phyloP scores from a whole-genome alignment of 2,329 filamentous ascomycete species.

The Fusarium transvaalense region DNA sequence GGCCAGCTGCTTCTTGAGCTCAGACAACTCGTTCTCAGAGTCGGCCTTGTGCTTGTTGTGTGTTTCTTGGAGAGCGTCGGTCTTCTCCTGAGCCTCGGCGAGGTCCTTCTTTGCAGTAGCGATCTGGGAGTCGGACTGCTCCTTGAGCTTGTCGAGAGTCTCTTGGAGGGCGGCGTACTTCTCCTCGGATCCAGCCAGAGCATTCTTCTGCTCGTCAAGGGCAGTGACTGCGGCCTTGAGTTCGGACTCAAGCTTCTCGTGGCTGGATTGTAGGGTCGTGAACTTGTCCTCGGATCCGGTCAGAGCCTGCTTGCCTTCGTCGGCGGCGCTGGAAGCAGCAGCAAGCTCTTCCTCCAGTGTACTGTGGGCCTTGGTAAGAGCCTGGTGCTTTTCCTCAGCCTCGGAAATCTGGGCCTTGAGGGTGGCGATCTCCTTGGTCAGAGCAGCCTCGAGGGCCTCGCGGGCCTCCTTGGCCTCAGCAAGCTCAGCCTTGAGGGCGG shows the following conservation, averaged over 20 bases:
- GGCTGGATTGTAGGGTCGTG: constrained; percentile 44
- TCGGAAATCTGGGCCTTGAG: constrained; percentile 54
- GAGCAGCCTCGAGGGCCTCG: constrained; percentile 50
- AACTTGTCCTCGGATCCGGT: constrained; percentile 48
- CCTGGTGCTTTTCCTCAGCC: constrained; percentile 50
- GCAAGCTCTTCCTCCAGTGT: constrained; percentile 52
- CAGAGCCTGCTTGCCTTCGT: constrained; percentile 48
- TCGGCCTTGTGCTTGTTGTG: constrained; percentile 50
- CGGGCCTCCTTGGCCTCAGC: constrained; percentile 53
- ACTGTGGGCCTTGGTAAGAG: constrained; percentile 49
- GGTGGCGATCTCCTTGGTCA: constrained; percentile 49
- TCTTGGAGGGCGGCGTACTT: constrained; percentile 47
- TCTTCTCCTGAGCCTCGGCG: constrained; percentile 46
- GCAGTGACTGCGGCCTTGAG: constrained; percentile 46
- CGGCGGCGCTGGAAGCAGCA: constrained; percentile 45
- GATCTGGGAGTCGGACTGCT: constrained; percentile 46
- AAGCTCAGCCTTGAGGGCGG: constrained; percentile 51
- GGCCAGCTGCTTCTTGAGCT: constrained; percentile 50
- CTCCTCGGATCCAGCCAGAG: constrained; percentile 46
- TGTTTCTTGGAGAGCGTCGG: constrained; percentile 44
- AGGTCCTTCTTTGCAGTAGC: constrained; percentile 45
- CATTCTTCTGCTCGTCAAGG: constrained; percentile 49
- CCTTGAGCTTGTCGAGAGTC: constrained; percentile 46
- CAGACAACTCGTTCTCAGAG: constrained; percentile 47
- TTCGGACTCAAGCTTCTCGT: constrained; percentile 48